Percentiles rank a stretch among this genome's conserved stretches.
These are phyloP conservation scores for Vigna hirtella DNA, from an alignment of 306 rosid genomes.

Conservation along the genomic window DNA sequence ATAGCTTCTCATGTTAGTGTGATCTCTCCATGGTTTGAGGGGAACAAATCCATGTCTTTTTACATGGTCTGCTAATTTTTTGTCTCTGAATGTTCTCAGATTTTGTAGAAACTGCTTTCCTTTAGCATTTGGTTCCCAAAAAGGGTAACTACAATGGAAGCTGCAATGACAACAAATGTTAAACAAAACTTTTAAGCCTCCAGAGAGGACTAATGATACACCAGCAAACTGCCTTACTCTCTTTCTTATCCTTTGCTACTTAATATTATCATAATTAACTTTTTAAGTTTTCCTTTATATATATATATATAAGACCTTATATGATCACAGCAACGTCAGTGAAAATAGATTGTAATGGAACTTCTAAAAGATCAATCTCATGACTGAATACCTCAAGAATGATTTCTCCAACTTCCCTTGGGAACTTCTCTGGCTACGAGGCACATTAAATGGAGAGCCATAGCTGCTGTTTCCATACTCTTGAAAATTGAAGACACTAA, in stretches of 20 bases:
- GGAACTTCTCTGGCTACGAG: conserved; percentile 72
- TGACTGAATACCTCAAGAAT: conserved; percentile 71
- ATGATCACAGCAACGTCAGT: too few species aligned
- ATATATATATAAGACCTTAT: too few species aligned
- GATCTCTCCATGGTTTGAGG: conserved; percentile 55
- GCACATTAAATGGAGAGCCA: conserved; percentile 72
- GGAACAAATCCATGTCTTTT: conserved; percentile 53
- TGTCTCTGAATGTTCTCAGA: conserved; percentile 71
- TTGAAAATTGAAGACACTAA: conserved; percentile 80
- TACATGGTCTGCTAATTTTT: conserved; percentile 57
- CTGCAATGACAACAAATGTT: conserved; percentile 58
- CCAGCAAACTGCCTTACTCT: too few species aligned
- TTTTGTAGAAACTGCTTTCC: conserved; percentile 71
- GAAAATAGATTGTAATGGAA: not conserved
- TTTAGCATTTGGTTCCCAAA: conserved; percentile 79
- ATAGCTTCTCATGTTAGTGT: conserved; percentile 50
- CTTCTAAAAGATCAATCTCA: not conserved
- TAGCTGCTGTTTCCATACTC: conserved; percentile 81
- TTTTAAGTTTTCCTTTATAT: too few species aligned
- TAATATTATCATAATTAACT: too few species aligned
- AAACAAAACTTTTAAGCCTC: conserved; percentile 10
- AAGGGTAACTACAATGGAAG: conserved; percentile 79
- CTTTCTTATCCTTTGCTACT: too few species aligned
- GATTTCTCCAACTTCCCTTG: conserved; percentile 99
- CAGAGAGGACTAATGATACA: too few species aligned